Conservation (phyloP, 805 yeast genomes). For the Monosporozyma servazzii region DNA sequence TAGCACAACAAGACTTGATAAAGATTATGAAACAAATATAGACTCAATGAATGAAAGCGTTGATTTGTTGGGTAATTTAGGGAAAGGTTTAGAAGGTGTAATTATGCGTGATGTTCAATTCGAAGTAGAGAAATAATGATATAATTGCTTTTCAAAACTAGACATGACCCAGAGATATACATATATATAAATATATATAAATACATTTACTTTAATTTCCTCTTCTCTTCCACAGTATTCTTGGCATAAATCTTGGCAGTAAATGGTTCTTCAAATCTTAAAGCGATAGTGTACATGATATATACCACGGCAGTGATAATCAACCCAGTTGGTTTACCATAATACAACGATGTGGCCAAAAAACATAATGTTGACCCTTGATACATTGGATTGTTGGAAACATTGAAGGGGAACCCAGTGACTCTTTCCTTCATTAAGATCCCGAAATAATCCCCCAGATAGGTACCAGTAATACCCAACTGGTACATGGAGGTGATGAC, state of each 20-base stretch:
- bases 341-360: slow-evolving; percentile 81
- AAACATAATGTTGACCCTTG: slow-evolving; percentile 85
- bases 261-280: slow-evolving; percentile 90
- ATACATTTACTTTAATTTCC: slow-evolving; percentile 1
- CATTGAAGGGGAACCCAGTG: slow-evolving; percentile 86
- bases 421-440: slow-evolving; percentile 87
- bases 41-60: slow-evolving; percentile 45
- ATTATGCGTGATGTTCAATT: slow-evolving; percentile 50
- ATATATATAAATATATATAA: not conserved
- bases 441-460: slow-evolving; percentile 95
- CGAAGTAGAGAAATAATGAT: slow-evolving; percentile 9
- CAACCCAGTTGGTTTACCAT: slow-evolving; percentile 85
- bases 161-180: too few relatives aligned
- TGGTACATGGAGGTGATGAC: slow-evolving; percentile 84
- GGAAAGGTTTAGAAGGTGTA: slow-evolving; percentile 59
- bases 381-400: slow-evolving; percentile 92
- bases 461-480: slow-evolving; percentile 92
- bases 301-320: slow-evolving; percentile 63
- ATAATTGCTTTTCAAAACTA: too few relatives aligned
- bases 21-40: slow-evolving; percentile 27
- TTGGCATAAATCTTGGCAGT: slow-evolving; percentile 85
- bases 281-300: slow-evolving; percentile 75
- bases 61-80: slow-evolving; percentile 44
- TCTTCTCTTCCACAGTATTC: slow-evolving; percentile 30
- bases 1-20: slow-evolving; percentile 9